A percentile compares a stretch with the other conserved stretches of the same genome.
Evolutionary conservation across 306 rosid species (phyloP).

Genomic region (Prunus padus): DNA sequence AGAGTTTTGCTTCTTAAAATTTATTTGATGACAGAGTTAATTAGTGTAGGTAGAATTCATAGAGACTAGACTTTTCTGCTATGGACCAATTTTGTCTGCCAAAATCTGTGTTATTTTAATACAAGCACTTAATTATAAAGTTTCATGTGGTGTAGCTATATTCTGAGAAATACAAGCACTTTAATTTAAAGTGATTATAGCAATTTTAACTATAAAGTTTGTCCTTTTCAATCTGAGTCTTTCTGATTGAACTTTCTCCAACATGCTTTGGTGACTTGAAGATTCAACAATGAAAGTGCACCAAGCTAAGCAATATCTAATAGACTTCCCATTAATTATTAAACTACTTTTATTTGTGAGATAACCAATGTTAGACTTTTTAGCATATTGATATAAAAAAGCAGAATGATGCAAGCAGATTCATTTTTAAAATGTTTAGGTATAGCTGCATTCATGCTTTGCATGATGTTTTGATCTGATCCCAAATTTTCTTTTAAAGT

Average conservation of each 20-base stretch:
- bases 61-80: too few species aligned
- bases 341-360: conserved; percentile 2
- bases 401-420: neutral
- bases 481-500: neutral
- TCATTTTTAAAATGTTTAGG: neutral
- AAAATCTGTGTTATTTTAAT: too few species aligned
- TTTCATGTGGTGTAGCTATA: too few species aligned
- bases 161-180: too few species aligned
- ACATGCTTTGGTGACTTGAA: neutral
- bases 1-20: neutral
- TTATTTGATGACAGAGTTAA: neutral
- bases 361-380: conserved; percentile 9
- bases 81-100: too few species aligned
- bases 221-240: neutral
- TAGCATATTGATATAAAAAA: neutral
- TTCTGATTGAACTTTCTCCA: neutral
- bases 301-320: neutral
- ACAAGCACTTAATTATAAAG: too few species aligned
- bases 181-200: neutral
- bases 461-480: neutral
- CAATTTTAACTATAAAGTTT: neutral
- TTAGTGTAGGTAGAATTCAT: neutral
- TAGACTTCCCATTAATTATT: neutral
- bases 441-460: neutral
- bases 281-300: conserved; percentile 6